phyloP scores from a whole-genome alignment of 192 early-diverging fungal genomes.

The Geranomyces variabilis region DNA sequence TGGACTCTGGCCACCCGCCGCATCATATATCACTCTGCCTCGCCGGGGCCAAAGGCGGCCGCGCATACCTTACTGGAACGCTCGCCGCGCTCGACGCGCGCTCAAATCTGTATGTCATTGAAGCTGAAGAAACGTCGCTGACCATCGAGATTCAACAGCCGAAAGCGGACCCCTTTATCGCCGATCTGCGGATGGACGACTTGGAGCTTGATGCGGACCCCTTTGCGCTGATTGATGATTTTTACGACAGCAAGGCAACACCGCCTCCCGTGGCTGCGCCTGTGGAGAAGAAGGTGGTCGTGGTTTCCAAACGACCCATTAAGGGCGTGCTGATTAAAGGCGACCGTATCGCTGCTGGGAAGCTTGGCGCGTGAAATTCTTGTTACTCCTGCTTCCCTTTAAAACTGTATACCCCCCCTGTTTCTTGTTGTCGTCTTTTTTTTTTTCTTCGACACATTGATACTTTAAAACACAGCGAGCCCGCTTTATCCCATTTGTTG shows the following conservation, averaged over 20 bases:
- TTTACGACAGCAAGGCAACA: neutral
- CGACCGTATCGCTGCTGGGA: neutral
- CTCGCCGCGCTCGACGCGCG: neutral
- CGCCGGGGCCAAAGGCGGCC: neutral
- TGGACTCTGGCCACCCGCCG: slow-evolving; percentile 1
- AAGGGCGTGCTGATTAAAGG: slow-evolving; percentile 7
- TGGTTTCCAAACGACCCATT: neutral
- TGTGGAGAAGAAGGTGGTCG: slow-evolving; percentile 1
- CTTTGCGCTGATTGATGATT: slow-evolving; percentile 6
- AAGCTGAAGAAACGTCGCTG: neutral
- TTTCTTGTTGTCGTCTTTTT: too few relatives aligned
- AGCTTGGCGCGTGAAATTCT: too few relatives aligned
- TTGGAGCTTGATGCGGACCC: neutral
- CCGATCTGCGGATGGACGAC: slow-evolving; percentile 6
- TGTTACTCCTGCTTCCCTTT: too few relatives aligned
- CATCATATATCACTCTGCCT: slow-evolving; percentile 1
- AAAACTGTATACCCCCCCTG: too few relatives aligned
- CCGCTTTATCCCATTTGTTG: too few relatives aligned
- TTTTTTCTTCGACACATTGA: too few relatives aligned
- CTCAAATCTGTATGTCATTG: neutral
- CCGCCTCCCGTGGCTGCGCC: slow-evolving; percentile 1
- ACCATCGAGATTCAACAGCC: slow-evolving; percentile 7
- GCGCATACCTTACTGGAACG: neutral
- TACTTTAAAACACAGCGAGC: too few relatives aligned
- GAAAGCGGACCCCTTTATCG: neutral